Conservation (phyloP, 176 grass and related monocot genomes). For the Thinopyrum elongatum region DNA sequence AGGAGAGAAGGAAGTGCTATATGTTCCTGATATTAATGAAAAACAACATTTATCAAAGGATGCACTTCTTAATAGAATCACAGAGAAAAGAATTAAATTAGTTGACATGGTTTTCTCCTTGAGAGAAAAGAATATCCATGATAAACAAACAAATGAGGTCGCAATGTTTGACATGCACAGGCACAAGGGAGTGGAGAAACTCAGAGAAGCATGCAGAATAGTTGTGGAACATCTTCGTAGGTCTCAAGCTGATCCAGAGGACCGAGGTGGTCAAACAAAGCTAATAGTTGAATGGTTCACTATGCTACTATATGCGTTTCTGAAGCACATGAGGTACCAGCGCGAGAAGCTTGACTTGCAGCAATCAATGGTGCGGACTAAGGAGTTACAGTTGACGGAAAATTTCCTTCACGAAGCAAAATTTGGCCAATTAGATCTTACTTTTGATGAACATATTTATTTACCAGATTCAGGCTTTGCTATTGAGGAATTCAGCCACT, state of each 20-base stretch:
- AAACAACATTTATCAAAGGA: constrained; percentile 32
- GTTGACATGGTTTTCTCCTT: constrained; percentile 58
- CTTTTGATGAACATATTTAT: constrained; percentile 65
- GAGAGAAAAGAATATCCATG: constrained; percentile 54
- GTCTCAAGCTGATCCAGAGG: constrained; percentile 24
- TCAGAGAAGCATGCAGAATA: constrained; percentile 43
- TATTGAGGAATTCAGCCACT: constrained; percentile 61
- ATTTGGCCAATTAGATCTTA: constrained; percentile 52
- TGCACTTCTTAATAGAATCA: constrained; percentile 40
- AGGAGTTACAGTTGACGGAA: constrained; percentile 67
- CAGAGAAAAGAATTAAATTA: constrained; percentile 50
- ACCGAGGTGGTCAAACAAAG: constrained; percentile 38
- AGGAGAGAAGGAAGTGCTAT: constrained; percentile 19
- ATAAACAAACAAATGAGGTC: constrained; percentile 54
- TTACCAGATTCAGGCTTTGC: constrained; percentile 61
- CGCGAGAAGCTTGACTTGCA: constrained; percentile 49
- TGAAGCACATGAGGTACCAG: constrained; percentile 58
- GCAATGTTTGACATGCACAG: constrained; percentile 43
- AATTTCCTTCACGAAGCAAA: constrained; percentile 55
- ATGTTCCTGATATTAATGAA: constrained; percentile 25
- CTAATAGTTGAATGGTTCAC: constrained; percentile 54
- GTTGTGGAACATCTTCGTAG: constrained; percentile 46
- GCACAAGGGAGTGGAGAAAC: constrained; percentile 40
- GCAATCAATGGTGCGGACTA: constrained; percentile 44
- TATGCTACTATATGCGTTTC: constrained; percentile 48